Percentiles rank a stretch among this genome's conserved stretches.
Conservation (phyloP, 1,284 basidiomycete genomes). For the Anthracocystis setariae region DNA sequence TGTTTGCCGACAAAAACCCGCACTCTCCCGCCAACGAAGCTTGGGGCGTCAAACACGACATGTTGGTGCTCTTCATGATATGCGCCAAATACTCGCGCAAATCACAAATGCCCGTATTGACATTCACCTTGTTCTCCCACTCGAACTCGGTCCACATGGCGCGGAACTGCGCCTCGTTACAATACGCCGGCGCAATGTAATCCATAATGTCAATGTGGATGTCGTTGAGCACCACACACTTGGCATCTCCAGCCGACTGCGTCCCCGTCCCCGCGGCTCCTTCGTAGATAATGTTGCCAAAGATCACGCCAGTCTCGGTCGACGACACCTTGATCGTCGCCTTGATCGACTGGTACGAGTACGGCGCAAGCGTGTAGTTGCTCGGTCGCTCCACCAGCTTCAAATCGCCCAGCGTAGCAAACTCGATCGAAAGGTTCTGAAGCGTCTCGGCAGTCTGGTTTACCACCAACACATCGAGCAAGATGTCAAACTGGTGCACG, state of each 20-base stretch:
- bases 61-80: conserved; percentile 86
- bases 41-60: conserved; percentile 94
- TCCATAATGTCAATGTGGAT: conserved; percentile 99
- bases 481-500: conserved; percentile 97
- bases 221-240: conserved; percentile 88
- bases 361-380: conserved; percentile 90
- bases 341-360: conserved; percentile 98
- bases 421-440: conserved; percentile 96
- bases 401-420: conserved; percentile 95
- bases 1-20: conserved; percentile 91
- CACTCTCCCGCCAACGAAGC: conserved; percentile 90
- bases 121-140: conserved; percentile 97
- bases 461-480: conserved; percentile 91
- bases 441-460: conserved; percentile 95
- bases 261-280: conserved; percentile 59
- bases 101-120: conserved; percentile 81
- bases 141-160: conserved; percentile 96
- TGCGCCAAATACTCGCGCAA: conserved; percentile 85
- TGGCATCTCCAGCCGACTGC: conserved; percentile 70
- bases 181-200: conserved; percentile 97
- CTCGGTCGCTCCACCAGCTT: conserved; percentile 96
- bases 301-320: conserved; percentile 97
- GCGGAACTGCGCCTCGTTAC: conserved; percentile 88
- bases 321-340: conserved; percentile 89
- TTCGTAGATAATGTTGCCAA: conserved; percentile 97